A percentile compares a stretch with the other conserved stretches of the same genome.
Conservation (phyloP, 768 basidiomycete genomes). For the Lepiota brunneoincarnata region DNA sequence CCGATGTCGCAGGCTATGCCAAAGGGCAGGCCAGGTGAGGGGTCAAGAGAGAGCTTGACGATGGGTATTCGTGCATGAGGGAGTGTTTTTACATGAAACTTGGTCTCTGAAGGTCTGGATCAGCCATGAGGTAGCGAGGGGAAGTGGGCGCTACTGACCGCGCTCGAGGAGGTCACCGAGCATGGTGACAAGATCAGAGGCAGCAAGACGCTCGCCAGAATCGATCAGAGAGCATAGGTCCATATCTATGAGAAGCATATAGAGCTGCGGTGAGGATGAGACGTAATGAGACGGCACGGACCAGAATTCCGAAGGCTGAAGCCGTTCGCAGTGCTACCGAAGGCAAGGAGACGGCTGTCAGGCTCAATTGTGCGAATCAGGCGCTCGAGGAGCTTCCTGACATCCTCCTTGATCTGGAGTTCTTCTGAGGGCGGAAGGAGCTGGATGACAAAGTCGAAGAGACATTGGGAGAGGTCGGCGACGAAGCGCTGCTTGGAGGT, state of each 20-base stretch:
- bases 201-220: slow-evolving; percentile 72
- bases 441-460: slow-evolving; percentile 93
- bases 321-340: slow-evolving; percentile 96
- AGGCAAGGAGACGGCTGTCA: slow-evolving; percentile 84
- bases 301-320: slow-evolving; percentile 97
- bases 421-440: slow-evolving; percentile 88
- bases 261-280: neutral
- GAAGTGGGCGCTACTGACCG: slow-evolving; percentile 49
- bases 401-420: slow-evolving; percentile 93
- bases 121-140: slow-evolving; percentile 9
- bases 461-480: slow-evolving; percentile 81
- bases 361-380: slow-evolving; percentile 96
- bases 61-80: slow-evolving; percentile 98
- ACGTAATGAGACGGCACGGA: slow-evolving; percentile 27
- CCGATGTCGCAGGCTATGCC: slow-evolving; percentile 99
- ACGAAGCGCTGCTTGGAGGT: slow-evolving; percentile 63
- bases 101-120: slow-evolving; percentile 63
- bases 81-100: slow-evolving; percentile 93
- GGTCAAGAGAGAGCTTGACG: slow-evolving; percentile 92
- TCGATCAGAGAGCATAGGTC: slow-evolving; percentile 97
- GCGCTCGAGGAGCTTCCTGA: slow-evolving; percentile 90
- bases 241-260: slow-evolving; percentile 68
- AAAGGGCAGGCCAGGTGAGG: slow-evolving; percentile 73
- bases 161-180: slow-evolving; percentile 91
- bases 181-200: slow-evolving; percentile 91